Conservation (phyloP, 345 rosid species). For the Melastoma malabathricum region DNA sequence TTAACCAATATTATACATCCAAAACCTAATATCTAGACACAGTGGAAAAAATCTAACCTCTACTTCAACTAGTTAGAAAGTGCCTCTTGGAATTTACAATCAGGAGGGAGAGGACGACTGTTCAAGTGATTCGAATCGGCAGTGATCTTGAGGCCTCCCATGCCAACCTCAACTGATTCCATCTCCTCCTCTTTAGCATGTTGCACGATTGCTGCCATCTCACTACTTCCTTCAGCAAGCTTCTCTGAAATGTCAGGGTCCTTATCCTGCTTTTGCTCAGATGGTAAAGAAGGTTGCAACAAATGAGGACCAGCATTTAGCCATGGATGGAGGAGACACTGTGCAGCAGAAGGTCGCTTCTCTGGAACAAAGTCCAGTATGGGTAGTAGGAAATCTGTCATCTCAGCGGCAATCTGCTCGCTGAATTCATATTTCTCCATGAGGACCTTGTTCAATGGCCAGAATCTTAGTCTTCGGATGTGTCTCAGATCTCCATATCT, state of each 20-base stretch:
- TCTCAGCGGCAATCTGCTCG: slow-evolving; percentile 43
- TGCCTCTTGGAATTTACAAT: too few species aligned
- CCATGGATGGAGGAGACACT: slow-evolving; percentile 64
- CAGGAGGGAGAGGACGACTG: too few species aligned
- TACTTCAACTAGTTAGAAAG: too few species aligned
- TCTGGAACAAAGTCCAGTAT: slow-evolving; percentile 66
- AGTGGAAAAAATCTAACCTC: too few species aligned
- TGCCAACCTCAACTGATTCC: slow-evolving; percentile 46
- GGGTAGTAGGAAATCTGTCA: slow-evolving; percentile 44
- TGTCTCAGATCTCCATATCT: slow-evolving; percentile 63
- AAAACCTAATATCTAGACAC: too few species aligned
- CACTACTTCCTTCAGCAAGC: slow-evolving; percentile 29
- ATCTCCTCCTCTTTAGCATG: slow-evolving; percentile 29
- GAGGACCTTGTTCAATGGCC: slow-evolving; percentile 61
- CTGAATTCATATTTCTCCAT: slow-evolving; percentile 50
- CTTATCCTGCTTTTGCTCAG: slow-evolving; percentile 13
- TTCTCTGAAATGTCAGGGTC: slow-evolving; percentile 16
- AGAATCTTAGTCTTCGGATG: slow-evolving; percentile 52
- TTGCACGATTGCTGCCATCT: slow-evolving; percentile 44
- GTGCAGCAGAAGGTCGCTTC: slow-evolving; percentile 55
- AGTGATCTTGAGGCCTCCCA: slow-evolving; percentile 45
- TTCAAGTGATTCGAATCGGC: slow-evolving; percentile 22
- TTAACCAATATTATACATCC: too few species aligned
- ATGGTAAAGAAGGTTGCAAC: slow-evolving; percentile 27
- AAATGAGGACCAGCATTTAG: slow-evolving; percentile 29